Evolutionary conservation across 2,329 filamentous ascomycete genomes (phyloP).

Genomic region (Polytolypa hystricis): DNA sequence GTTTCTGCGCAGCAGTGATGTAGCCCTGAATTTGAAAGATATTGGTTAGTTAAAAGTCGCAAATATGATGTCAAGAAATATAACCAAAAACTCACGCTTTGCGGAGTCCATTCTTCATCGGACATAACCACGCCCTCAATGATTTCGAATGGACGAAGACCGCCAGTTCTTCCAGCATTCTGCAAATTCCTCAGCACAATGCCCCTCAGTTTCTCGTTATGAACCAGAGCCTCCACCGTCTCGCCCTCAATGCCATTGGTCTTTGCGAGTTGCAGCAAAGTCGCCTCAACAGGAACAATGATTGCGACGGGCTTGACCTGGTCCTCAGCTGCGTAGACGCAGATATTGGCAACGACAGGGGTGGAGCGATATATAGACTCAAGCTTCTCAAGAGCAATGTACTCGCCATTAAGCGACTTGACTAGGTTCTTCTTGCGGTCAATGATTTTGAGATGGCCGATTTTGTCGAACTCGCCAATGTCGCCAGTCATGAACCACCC

Average conservation of each 20-base stretch:
- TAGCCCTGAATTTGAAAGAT: constrained; percentile 38
- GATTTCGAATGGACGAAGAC: constrained; percentile 31
- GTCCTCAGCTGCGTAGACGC: constrained; percentile 43
- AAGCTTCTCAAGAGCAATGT: constrained; percentile 92
- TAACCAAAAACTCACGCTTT: constrained; percentile 23
- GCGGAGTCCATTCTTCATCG: constrained; percentile 36
- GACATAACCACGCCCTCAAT: constrained; percentile 34
- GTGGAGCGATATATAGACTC: constrained; percentile 72
- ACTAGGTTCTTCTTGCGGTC: constrained; percentile 99
- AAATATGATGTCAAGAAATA: neutral
- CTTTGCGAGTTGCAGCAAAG: constrained; percentile 49
- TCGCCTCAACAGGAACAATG: constrained; percentile 53
- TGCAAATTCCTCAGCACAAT: constrained; percentile 32
- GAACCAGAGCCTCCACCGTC: constrained; percentile 17
- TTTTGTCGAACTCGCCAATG: constrained; percentile 71
- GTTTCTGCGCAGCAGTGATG: constrained; percentile 60
- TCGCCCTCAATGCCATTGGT: constrained; percentile 32
- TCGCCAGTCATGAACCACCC: constrained; percentile 98
- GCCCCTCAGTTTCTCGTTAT: constrained; percentile 32
- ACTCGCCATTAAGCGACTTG: constrained; percentile 94
- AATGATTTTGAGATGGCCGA: constrained; percentile 84
- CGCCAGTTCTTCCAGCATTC: constrained; percentile 24
- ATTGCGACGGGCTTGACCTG: constrained; percentile 46
- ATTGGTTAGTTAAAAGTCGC: constrained; percentile 20
- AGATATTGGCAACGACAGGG: constrained; percentile 44